phyloP scores from a whole-genome alignment of 305 asterid genomes.

The Solanum chacoense region DNA sequence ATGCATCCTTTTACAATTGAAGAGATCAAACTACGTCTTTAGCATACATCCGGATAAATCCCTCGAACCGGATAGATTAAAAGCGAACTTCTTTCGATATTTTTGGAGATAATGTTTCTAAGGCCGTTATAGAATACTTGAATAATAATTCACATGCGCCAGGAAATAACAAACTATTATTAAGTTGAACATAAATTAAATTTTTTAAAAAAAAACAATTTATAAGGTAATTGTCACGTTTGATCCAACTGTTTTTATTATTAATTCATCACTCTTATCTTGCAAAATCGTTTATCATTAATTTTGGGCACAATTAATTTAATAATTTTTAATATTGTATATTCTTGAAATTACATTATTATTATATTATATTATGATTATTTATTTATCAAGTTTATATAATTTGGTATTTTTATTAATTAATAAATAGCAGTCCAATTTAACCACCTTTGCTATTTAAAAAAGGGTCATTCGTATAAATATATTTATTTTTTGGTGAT shows the following conservation, averaged over 20 bases:
- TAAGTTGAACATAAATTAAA: background rate
- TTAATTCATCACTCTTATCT: background rate
- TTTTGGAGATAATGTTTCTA: background rate
- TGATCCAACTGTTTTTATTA: background rate
- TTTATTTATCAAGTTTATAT: too few species aligned
- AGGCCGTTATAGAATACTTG: background rate
- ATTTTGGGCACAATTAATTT: background rate
- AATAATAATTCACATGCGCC: background rate
- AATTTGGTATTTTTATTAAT: too few species aligned
- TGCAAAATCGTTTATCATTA: background rate
- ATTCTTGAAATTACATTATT: background rate
- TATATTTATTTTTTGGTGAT: too few species aligned
- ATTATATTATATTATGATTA: too few species aligned
- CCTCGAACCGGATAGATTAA: background rate
- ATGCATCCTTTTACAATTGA: background rate
- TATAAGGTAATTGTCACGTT: background rate
- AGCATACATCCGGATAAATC: background rate
- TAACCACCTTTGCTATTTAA: too few species aligned
- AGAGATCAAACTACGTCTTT: background rate
- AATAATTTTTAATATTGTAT: background rate
- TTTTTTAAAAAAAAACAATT: background rate
- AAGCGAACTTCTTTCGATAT: background rate
- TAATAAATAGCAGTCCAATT: too few species aligned
- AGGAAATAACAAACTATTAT: background rate
- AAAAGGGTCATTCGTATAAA: too few species aligned